phyloP scores from a whole-genome alignment of 2,329 filamentous ascomycete species.

The Verticillium klebahnii region DNA sequence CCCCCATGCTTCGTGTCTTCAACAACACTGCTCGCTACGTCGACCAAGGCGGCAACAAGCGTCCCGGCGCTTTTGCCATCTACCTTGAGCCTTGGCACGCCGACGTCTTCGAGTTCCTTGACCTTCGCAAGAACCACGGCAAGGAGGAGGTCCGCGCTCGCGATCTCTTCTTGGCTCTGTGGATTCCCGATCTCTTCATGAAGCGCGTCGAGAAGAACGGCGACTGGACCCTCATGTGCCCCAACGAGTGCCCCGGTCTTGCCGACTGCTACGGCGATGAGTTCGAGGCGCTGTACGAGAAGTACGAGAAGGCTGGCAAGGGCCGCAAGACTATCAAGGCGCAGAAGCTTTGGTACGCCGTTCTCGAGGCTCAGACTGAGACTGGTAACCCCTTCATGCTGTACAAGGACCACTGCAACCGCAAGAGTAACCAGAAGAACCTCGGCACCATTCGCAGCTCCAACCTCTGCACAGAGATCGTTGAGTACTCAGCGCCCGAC shows the following conservation, averaged over 20 bases:
- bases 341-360: slow-evolving; percentile 99
- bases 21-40: slow-evolving; percentile 99
- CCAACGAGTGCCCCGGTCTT: slow-evolving; percentile 90
- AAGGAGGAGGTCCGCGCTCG: slow-evolving; percentile 97
- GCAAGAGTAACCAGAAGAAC: slow-evolving; percentile 99
- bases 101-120: slow-evolving; percentile 95
- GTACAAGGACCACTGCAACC: slow-evolving; percentile 98
- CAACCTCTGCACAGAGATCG: slow-evolving; percentile 97
- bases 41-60: slow-evolving; percentile 98
- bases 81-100: slow-evolving; percentile 99
- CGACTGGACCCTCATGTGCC: slow-evolving; percentile 97
- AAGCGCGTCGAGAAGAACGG: slow-evolving; percentile 96
- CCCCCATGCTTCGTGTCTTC: slow-evolving; percentile 97
- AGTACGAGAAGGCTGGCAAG: slow-evolving; percentile 82
- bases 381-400: slow-evolving; percentile 99
- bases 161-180: slow-evolving; percentile 95
- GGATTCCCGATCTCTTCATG: slow-evolving; percentile 99
- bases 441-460: slow-evolving; percentile 97
- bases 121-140: slow-evolving; percentile 97
- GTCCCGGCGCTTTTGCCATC: slow-evolving; percentile 95
- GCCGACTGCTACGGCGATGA: slow-evolving; percentile 97
- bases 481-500: slow-evolving; percentile 95
- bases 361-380: slow-evolving; percentile 96
- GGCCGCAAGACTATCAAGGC: slow-evolving; percentile 91
- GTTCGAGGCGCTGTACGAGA: slow-evolving; percentile 91